Base-by-base conservation (phyloP, 2,329 filamentous ascomycete species). In the Diaporthe helianthi region DNA sequence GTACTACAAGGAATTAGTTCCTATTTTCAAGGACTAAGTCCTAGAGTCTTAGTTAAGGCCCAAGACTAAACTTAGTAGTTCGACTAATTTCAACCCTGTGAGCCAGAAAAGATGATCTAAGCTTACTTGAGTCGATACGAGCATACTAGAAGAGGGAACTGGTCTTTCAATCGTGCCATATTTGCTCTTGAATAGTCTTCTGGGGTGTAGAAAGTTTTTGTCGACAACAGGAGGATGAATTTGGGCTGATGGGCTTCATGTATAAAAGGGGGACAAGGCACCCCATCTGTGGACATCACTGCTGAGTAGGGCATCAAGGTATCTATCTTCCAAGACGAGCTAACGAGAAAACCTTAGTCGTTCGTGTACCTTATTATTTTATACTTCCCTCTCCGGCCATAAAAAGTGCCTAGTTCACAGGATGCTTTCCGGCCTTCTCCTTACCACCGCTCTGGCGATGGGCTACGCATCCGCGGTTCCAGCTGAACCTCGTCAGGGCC, bases 301-400 rank as follows among this genome's bases (percentile, higher is more conserved):
- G n/a, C n/a, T n/a, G 29, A 36, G 22, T 5, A 6, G 2, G 4
- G 8, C 13, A 58, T 4, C 31, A 44, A 10, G 24, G 36, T 36
- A 41, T n/a, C 3, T 36, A 41, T n/a, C 3, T 58, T 29, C 22
- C 10, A 29, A 44, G 15, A 19, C 51, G 2, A 22, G 2, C 12
- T n/a, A 33, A 2, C 26, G 3, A 0, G 13, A 26, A 2, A 7
- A 29, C 26, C 0, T 13, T 9, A 26, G 4, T 1, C 3, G 15
- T 8, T 19, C 22, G 3, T 2, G 24, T 12, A 1, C 1, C 3
- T 3, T 19, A 17, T 41, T 10, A 10, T 22, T 33, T 10, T 33
- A 2, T 10, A 10, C 33, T 33, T 33, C 1, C 8, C 10, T 52
- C 31, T 52, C 7, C 19, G 12, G n/a, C 3, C 38, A 13, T 17